Evolutionary conservation across 2,329 filamentous ascomycete genomes (phyloP), one percentile per base, ranked within the genome.

Genomic region (Hypoxylon sp.): DNA sequence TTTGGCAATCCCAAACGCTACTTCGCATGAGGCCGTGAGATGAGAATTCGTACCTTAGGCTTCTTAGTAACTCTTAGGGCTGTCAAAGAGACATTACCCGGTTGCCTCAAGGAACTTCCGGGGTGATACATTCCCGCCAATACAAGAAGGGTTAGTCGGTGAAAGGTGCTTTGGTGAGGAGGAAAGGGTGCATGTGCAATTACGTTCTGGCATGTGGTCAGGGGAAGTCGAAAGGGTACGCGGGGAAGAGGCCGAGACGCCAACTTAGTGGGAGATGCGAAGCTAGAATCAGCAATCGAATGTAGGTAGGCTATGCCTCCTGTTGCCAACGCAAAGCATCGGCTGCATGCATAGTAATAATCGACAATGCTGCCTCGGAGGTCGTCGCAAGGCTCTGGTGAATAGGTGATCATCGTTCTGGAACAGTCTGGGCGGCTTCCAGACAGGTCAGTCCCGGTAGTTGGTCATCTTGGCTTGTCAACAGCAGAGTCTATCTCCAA

Each of bases 361-460:
- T 50, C 50, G 59, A 49, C 50, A 37, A 64, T 51, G 40, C 48
- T 31, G 22, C 27, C 58, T n/a, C 37, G 25, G 35, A 17, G 20
- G 37, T 31, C 50, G 35, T 68, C 61, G 57, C 35, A 22, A 53
- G 51, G 55, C 35, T 58, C 46, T 50, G n/a, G 22, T 10, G 27
- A 10, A 20, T 22, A 17, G 33, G 44, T 8, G 35, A 61, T 55
- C 40, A 40, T 46, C 37, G 53, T 33, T 69, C 56, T 71, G 59
- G 69, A 69, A 56, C 62, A 69, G 56, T 61, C 69, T 35, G 59
- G 59, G 50, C 20, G 30, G 27, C 42, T 61, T 66, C 56, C 56
- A 56, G 51, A 48, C 30, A 58, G 48, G 42, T n/a, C 13, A 48
- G 35, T 20, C 37, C 20, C 25, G 40, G 37, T 51, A 8, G 64